A percentile compares a stretch with the other conserved stretches of the same genome.
Conservation (phyloP, 1,139 yeast species). For the Yarrowia galli region DNA sequence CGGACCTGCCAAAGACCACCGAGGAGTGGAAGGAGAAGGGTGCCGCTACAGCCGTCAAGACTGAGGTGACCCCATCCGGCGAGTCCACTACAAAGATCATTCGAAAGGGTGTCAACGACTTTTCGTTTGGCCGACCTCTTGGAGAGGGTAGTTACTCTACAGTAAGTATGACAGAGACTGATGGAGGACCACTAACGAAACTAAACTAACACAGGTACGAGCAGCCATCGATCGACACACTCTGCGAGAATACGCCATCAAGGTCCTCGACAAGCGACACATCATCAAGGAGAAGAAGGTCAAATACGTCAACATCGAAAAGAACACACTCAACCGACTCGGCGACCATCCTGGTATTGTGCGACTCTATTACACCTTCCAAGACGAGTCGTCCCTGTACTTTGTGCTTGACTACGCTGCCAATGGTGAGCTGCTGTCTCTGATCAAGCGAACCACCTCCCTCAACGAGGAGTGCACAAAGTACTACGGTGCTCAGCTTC, state of each 20-base stretch:
- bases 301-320: conserved; percentile 95
- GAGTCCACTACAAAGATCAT: conserved; percentile 56
- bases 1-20: conserved; percentile 37
- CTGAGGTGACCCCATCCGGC: conserved; percentile 58
- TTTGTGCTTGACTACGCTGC: conserved; percentile 94
- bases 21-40: conserved; percentile 55
- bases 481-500: conserved; percentile 76
- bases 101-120: conserved; percentile 72
- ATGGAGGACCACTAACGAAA: neutral
- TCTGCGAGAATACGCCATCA: conserved; percentile 82
- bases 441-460: conserved; percentile 79
- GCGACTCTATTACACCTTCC: conserved; percentile 89
- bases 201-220: conserved; percentile 35
- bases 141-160: conserved; percentile 98
- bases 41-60: conserved; percentile 60
- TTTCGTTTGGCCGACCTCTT: conserved; percentile 80
- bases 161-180: conserved; percentile 52
- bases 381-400: conserved; percentile 84
- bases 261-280: conserved; percentile 89
- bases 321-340: conserved; percentile 84
- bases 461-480: conserved; percentile 78
- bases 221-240: conserved; percentile 82
- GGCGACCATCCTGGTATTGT: conserved; percentile 90
- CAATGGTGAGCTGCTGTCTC: conserved; percentile 85
- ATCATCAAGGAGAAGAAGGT: conserved; percentile 94